Evolutionary conservation across 2,329 filamentous ascomycete species (phyloP).

Genomic region (Rhinocladiella similis): DNA sequence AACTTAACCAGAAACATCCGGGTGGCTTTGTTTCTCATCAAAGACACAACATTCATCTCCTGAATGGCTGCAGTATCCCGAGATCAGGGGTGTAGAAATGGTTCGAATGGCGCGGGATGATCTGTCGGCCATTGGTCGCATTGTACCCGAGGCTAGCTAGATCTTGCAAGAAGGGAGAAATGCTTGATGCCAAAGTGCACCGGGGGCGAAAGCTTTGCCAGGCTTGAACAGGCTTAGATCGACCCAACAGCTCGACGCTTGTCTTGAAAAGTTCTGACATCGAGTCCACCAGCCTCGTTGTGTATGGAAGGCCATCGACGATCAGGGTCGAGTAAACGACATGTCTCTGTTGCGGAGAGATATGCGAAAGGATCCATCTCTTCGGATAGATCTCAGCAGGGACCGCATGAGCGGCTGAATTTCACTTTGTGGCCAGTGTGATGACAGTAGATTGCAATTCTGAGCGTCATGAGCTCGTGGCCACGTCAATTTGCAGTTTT

Average conservation of each 20-base stretch:
- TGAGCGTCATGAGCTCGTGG: not conserved
- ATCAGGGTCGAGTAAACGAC: no score
- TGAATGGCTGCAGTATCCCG: not conserved
- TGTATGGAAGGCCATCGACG: not conserved
- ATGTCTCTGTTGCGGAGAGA: not conserved
- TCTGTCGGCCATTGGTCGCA: not conserved
- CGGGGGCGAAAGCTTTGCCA: not conserved
- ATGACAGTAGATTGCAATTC: not conserved
- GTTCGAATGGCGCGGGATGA: not conserved
- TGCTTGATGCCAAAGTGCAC: not conserved
- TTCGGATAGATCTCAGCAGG: not conserved
- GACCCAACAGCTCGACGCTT: not conserved
- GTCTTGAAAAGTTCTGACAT: not conserved
- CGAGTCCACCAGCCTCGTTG: not conserved
- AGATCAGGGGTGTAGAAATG: not conserved
- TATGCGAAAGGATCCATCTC: not conserved
- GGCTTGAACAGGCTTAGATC: not conserved
- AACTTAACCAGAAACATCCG: no score
- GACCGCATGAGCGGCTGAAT: not conserved
- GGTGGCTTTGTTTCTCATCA: not conserved
- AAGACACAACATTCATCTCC: not conserved
- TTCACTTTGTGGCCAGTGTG: not conserved
- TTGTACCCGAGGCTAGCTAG: not conserved
- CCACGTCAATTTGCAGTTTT: not conserved
- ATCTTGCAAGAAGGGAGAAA: not conserved